A percentile compares a stretch with the other conserved stretches of the same genome.
Evolutionary conservation across 768 basidiomycete species (phyloP).

Genomic region (Pisolithus microcarpus): DNA sequence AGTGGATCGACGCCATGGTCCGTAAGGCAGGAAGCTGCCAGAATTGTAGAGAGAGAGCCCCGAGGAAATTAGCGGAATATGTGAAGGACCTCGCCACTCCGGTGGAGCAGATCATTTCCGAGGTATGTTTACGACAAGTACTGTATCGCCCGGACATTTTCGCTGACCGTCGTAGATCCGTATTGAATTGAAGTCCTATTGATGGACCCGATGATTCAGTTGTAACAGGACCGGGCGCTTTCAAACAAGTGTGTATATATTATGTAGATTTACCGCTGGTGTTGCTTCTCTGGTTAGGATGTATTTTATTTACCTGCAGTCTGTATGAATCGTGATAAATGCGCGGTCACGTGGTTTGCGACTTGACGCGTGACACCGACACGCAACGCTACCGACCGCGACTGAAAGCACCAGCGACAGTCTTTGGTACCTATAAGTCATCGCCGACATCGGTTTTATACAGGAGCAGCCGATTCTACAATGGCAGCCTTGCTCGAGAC

Average conservation of each 20-base stretch:
- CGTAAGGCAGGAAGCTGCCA: slow-evolving; percentile 26
- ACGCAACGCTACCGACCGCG: too few relatives aligned
- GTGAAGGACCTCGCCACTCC: slow-evolving; percentile 22
- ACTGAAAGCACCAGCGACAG: too few relatives aligned
- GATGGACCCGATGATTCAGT: background rate
- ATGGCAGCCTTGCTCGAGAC: slow-evolving; percentile 54
- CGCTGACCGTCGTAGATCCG: slow-evolving; percentile 12
- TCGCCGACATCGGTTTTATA: background rate
- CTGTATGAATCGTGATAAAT: too few relatives aligned
- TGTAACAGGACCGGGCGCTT: too few relatives aligned
- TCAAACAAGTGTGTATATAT: too few relatives aligned
- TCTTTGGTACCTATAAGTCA: too few relatives aligned
- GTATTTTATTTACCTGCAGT: too few relatives aligned
- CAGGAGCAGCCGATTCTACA: slow-evolving; percentile 19
- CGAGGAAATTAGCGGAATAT: slow-evolving; percentile 24
- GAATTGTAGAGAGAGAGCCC: slow-evolving; percentile 24
- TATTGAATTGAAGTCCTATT: slow-evolving; percentile 25
- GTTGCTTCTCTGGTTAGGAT: too few relatives aligned
- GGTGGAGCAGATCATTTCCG: slow-evolving; percentile 21
- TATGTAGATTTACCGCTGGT: too few relatives aligned
- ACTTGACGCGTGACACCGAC: too few relatives aligned
- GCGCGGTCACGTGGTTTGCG: too few relatives aligned
- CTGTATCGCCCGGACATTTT: background rate
- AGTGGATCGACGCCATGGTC: slow-evolving; percentile 26
- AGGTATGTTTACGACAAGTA: slow-evolving; percentile 14